A percentile compares a stretch with the other conserved stretches of the same genome.
Evolutionary conservation across 1,284 basidiomycete genomes (phyloP).

Genomic region (Fomitopsis palustris): DNA sequence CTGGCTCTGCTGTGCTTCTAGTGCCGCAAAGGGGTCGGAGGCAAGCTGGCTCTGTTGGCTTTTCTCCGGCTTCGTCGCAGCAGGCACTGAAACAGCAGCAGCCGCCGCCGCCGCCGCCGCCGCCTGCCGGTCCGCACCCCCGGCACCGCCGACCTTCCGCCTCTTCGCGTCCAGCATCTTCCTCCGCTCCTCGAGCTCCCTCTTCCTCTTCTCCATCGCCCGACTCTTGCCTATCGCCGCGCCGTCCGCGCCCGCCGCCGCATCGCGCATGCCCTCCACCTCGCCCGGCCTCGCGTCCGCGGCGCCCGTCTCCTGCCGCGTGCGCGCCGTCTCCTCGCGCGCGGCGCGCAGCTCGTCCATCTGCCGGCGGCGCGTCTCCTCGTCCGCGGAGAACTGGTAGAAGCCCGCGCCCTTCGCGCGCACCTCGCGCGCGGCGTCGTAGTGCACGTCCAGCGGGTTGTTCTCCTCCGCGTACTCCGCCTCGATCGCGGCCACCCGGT

Average conservation of each 20-base stretch:
- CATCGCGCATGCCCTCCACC: slow-evolving; percentile 59
- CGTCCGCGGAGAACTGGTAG: slow-evolving; percentile 85
- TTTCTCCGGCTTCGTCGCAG: not conserved
- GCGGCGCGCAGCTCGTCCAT: slow-evolving; percentile 74
- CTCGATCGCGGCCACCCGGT: slow-evolving; percentile 73
- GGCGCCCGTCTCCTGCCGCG: slow-evolving; percentile 57
- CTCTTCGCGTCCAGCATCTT: slow-evolving; percentile 79
- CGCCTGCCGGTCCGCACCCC: not conserved
- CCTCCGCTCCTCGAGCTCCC: slow-evolving; percentile 74
- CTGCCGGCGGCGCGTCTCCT: slow-evolving; percentile 68
- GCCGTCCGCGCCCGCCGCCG: slow-evolving; percentile 17
- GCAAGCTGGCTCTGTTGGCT: slow-evolving; percentile 7
- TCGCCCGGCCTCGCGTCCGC: slow-evolving; percentile 59
- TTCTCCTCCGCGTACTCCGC: slow-evolving; percentile 72
- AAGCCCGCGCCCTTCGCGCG: slow-evolving; percentile 88
- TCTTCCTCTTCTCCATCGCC: slow-evolving; percentile 76
- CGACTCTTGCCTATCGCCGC: slow-evolving; percentile 40
- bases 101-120: slow-evolving; percentile 5
- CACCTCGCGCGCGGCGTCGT: slow-evolving; percentile 78
- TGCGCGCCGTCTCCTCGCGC: slow-evolving; percentile 69
- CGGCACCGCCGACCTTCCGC: slow-evolving; percentile 47
- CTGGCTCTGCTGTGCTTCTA: slow-evolving; percentile 34
- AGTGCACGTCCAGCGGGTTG: slow-evolving; percentile 74
- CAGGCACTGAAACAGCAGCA: not conserved
- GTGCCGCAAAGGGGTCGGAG: slow-evolving; percentile 45